Percentiles rank a stretch among this genome's conserved stretches.
phyloP scores from a whole-genome alignment of 2,329 filamentous ascomycete species.

The Triangularia verruculosa region DNA sequence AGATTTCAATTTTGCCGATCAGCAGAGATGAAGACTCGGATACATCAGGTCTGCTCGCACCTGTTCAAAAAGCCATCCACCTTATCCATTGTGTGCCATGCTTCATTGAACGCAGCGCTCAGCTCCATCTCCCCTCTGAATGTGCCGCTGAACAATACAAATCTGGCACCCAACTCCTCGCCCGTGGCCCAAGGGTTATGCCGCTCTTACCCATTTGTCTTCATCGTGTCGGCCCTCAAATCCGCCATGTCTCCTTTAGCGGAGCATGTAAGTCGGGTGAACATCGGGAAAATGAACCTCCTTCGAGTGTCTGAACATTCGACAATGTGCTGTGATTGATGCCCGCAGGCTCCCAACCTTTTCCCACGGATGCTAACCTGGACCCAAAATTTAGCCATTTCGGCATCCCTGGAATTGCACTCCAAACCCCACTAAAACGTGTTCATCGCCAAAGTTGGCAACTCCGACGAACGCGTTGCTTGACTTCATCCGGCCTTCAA shows the following conservation, averaged over 20 bases:
- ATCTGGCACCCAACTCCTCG: conserved; percentile 40
- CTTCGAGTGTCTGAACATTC: not conserved
- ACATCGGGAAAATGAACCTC: not conserved
- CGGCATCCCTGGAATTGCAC: conserved; percentile 5
- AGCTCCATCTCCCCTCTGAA: conserved; percentile 37
- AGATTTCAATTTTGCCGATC: no score
- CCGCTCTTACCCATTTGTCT: conserved; percentile 19
- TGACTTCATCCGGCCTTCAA: not conserved
- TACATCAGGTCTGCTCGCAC: not conserved
- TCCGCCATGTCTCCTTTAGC: not conserved
- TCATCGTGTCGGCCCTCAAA: not conserved
- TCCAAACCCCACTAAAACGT: not conserved
- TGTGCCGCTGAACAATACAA: conserved; percentile 41
- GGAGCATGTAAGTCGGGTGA: not conserved
- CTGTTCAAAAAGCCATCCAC: conserved; percentile 18
- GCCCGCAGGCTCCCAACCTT: not conserved
- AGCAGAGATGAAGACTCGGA: no score
- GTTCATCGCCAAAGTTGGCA: not conserved
- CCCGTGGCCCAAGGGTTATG: conserved; percentile 44
- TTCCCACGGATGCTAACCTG: not conserved
- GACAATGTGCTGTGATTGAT: not conserved
- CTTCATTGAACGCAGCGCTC: conserved; percentile 43
- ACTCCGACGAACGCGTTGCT: not conserved
- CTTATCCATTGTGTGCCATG: conserved; percentile 36
- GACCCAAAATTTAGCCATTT: conserved; percentile 19